A percentile compares a stretch with the other conserved stretches of the same genome.
Evolutionary conservation across 306 rosid genomes (phyloP).

Genomic region (Fagus sylvatica): DNA sequence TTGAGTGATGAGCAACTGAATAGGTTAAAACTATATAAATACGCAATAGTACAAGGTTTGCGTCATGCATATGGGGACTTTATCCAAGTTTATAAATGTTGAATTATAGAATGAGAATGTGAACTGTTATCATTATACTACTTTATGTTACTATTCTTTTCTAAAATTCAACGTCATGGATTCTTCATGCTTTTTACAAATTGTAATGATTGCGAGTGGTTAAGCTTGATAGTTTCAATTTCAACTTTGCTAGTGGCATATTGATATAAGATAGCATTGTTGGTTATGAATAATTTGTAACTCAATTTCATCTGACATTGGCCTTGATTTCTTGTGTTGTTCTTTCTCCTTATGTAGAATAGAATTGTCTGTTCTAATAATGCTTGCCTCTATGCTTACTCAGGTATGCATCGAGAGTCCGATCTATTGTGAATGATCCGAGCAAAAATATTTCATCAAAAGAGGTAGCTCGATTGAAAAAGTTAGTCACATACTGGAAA

Average conservation of each 20-base stretch:
- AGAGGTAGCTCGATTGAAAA: conserved; percentile 81
- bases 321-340: background rate
- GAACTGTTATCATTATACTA: background rate
- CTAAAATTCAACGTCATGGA: too few species aligned
- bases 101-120: background rate
- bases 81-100: background rate
- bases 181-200: too few species aligned
- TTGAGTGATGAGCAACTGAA: background rate
- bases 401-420: conserved; percentile 92
- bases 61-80: background rate
- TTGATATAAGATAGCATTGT: background rate
- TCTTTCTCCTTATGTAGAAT: background rate
- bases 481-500: conserved; percentile 78
- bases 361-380: background rate
- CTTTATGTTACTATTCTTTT: background rate
- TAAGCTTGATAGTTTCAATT: background rate
- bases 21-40: background rate
- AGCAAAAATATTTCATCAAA: conserved; percentile 81
- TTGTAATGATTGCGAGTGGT: background rate
- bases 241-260: background rate
- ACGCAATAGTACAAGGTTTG: background rate
- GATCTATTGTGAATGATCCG: conserved; percentile 92
- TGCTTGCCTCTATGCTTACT: conserved; percentile 10
- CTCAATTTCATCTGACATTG: background rate
- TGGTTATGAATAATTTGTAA: background rate